Base-by-base conservation (phyloP, 441 rosid genomes). In the Populus hybrid region DNA sequence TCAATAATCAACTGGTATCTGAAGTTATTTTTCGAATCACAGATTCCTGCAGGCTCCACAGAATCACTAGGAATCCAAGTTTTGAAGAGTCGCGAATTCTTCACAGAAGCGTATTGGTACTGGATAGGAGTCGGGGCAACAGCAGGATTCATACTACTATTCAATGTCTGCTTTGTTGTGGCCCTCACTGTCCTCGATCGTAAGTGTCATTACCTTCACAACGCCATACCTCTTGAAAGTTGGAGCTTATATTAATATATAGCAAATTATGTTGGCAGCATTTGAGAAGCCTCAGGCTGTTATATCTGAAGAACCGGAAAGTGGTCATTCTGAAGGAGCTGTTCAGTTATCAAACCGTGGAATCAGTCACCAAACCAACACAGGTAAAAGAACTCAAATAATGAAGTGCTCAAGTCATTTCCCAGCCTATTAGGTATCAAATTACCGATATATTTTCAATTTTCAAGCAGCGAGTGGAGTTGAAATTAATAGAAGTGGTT, bases 81-180 rank as follows among this genome's bases (percentile, higher is more conserved):
- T 36, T 35, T 94, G 85, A 77, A 82, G 83, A 74, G 81, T 59
- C 90, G 93, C 6, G 95, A 89, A 16, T 46, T 89, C 77, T 83
- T 87, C 82, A 54, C 85, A 0, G 77, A 87, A 2, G 82, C 87
- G 14, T 76, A 86, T 30, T 92, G 97, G 98, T 92, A 90, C 81
- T 94, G 97, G 98, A 69, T 92, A 10, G 95, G 93, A 76, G 71
- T 86, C 3, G 91, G 89, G 10, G 95, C 90, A 50, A 46, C 74
- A 70, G 34, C 76, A 23, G 95, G 92, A 64, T 92, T 80, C 84
- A 82, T 78, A 8, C 28, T 90, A 6, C 46, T 94, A 24, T 90
- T 89, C 86, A 92, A 94, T 83, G 21, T 84, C 26, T 61, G 75
- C 30, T 91, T 72, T 81, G 78, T 84, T 46, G 8, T 92, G 70